phyloP scores from a whole-genome alignment of 306 rosid species.

The Morella rubra region DNA sequence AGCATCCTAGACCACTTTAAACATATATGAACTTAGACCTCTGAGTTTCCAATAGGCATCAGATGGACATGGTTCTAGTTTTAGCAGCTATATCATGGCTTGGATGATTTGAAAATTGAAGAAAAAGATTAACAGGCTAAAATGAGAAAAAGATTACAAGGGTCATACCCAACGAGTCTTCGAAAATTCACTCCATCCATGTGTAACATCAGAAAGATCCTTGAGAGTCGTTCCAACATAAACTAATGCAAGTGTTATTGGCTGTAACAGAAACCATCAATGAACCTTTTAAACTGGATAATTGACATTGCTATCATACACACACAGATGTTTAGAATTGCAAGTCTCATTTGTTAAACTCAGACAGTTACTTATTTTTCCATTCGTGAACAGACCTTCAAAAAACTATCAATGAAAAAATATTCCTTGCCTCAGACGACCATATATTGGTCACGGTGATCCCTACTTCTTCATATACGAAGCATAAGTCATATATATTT shows the following conservation, averaged over 20 bases:
- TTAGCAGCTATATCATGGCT: background rate
- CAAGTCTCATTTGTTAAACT: no score
- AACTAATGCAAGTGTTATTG: slow-evolving; percentile 82
- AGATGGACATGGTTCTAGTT: background rate
- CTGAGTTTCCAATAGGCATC: background rate
- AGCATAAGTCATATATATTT: background rate
- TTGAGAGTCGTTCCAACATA: slow-evolving; percentile 93
- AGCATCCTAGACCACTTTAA: background rate
- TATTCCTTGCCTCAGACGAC: background rate
- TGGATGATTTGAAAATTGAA: background rate
- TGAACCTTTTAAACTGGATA: slow-evolving; percentile 14
- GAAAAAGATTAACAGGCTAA: slow-evolving; percentile 16
- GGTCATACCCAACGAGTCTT: slow-evolving; percentile 83
- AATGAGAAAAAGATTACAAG: slow-evolving; percentile 18
- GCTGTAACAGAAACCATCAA: slow-evolving; percentile 56
- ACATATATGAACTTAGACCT: background rate
- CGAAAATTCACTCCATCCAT: slow-evolving; percentile 88
- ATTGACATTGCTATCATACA: background rate
- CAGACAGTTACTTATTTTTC: no score
- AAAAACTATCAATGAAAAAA: no score
- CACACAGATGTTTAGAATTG: no score
- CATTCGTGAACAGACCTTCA: no score
- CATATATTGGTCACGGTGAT: background rate
- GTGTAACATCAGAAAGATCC: slow-evolving; percentile 95
- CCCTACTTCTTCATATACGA: background rate